These are phyloP conservation scores for Colletotrichum nymphaeae DNA, from an alignment of 2,329 filamentous ascomycete species.

Conservation along the genomic window DNA sequence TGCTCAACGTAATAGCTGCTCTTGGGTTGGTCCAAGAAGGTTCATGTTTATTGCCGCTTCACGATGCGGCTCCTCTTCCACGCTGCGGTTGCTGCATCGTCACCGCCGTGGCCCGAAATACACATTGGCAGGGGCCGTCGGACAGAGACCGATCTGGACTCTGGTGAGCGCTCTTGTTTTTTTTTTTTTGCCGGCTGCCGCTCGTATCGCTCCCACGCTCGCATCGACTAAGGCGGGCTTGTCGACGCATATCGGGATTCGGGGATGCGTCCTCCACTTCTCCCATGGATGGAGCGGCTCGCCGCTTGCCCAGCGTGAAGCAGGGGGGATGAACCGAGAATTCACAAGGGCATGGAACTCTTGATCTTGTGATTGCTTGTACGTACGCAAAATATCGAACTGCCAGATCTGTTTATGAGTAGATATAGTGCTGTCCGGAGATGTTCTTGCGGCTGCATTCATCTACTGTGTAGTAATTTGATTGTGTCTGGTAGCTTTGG, in stretches of 20 bases:
- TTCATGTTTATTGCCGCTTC: background rate
- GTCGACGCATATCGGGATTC: conserved; percentile 30
- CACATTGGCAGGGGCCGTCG: conserved; percentile 4
- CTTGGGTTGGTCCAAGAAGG: background rate
- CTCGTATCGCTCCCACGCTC: conserved; percentile 27
- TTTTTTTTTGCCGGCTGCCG: conserved; percentile 23
- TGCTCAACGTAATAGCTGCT: conserved; percentile 16
- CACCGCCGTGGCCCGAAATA: conserved; percentile 15
- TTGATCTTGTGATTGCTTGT: background rate
- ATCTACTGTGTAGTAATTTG: background rate
- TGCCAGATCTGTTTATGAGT: background rate
- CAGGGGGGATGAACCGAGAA: background rate
- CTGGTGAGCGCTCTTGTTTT: background rate
- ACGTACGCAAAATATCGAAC: background rate
- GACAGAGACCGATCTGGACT: conserved; percentile 35
- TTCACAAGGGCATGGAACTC: conserved; percentile 8
- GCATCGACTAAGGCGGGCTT: conserved; percentile 12
- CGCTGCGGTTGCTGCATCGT: conserved; percentile 22
- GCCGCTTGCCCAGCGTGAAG: background rate
- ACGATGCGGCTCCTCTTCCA: background rate
- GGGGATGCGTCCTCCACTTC: conserved; percentile 27
- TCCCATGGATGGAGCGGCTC: conserved; percentile 10
- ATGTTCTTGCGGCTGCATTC: background rate
- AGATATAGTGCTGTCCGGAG: background rate
- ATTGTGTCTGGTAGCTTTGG: background rate